Evolutionary conservation across 1,139 yeast genomes (phyloP).

Genomic region (Hyphopichia burtonii): DNA sequence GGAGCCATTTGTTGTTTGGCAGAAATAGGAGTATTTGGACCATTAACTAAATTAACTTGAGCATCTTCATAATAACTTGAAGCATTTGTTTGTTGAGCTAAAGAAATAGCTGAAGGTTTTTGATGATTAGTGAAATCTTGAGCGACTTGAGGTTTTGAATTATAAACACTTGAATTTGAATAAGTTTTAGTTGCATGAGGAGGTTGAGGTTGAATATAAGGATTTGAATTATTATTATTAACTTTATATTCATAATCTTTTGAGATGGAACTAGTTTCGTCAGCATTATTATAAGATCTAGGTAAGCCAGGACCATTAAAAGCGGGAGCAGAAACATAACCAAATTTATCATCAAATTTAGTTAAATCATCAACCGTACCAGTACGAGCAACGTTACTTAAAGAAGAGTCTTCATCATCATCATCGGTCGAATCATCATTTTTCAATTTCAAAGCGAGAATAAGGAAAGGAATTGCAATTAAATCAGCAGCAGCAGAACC

Average conservation of each 20-base stretch:
- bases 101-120: conserved; percentile 7
- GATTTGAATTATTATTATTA: background rate
- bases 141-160: conserved; percentile 33
- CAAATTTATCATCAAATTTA: conserved; percentile 15
- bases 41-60: conserved; percentile 25
- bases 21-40: conserved; percentile 34
- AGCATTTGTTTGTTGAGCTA: conserved; percentile 7
- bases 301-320: conserved; percentile 2
- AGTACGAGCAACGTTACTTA: conserved; percentile 14
- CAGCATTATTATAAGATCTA: conserved; percentile 1
- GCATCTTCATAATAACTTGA: conserved; percentile 17
- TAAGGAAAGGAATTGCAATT: conserved; percentile 26
- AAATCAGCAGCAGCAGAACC: conserved; percentile 62
- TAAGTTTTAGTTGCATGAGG: conserved; percentile 8
- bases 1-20: conserved; percentile 36
- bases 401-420: conserved; percentile 21
- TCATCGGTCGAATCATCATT: conserved; percentile 20
- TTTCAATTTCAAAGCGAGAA: conserved; percentile 23
- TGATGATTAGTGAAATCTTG: conserved; percentile 32
- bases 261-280: conserved; percentile 20
- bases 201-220: background rate
- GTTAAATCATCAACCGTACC: conserved; percentile 20
- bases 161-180: conserved; percentile 25
- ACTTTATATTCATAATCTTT: conserved; percentile 30
- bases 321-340: conserved; percentile 4